Percentiles rank a stretch among this genome's conserved stretches.
These are phyloP conservation scores for Areca catechu DNA, from an alignment of 176 grass and related monocot genomes.

Conservation along the genomic window DNA sequence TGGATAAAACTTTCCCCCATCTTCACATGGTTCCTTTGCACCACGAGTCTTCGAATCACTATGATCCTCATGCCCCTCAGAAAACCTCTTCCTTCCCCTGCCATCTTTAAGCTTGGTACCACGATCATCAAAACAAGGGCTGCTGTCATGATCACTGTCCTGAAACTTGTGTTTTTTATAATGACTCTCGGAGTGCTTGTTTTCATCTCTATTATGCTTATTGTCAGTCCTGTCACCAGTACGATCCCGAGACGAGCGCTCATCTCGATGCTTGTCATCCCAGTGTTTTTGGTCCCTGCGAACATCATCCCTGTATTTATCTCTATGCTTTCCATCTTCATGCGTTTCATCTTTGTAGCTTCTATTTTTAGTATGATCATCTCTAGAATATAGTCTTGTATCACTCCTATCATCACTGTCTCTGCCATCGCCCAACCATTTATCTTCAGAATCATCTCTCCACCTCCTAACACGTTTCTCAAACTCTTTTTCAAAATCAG, in stretches of 20 bases:
- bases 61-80: constrained; percentile 58
- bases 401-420: constrained; percentile 74
- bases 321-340: constrained; percentile 70
- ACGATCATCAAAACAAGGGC: constrained; percentile 33
- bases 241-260: constrained; percentile 30
- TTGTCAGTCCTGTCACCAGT: constrained; percentile 45
- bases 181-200: constrained; percentile 43
- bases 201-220: constrained; percentile 60
- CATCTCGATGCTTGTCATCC: constrained; percentile 49
- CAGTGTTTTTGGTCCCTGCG: constrained; percentile 48
- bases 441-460: constrained; percentile 50
- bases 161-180: constrained; percentile 56
- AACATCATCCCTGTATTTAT: constrained; percentile 56
- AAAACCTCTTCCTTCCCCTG: constrained; percentile 50
- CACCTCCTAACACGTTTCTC: constrained; percentile 57
- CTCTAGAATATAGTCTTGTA: constrained; percentile 50
- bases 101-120: constrained; percentile 57
- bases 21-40: constrained; percentile 35
- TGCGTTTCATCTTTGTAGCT: constrained; percentile 66
- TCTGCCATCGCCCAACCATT: constrained; percentile 46
- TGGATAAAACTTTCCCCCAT: constrained; percentile 49
- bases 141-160: constrained; percentile 45
- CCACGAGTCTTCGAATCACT: constrained; percentile 38
- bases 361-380: constrained; percentile 62
- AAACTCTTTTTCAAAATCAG: constrained; percentile 32